Evolutionary conservation across 2,329 filamentous ascomycete species (phyloP), one percentile per base, ranked within the genome.

Genomic region (Aspergillus proliferans): DNA sequence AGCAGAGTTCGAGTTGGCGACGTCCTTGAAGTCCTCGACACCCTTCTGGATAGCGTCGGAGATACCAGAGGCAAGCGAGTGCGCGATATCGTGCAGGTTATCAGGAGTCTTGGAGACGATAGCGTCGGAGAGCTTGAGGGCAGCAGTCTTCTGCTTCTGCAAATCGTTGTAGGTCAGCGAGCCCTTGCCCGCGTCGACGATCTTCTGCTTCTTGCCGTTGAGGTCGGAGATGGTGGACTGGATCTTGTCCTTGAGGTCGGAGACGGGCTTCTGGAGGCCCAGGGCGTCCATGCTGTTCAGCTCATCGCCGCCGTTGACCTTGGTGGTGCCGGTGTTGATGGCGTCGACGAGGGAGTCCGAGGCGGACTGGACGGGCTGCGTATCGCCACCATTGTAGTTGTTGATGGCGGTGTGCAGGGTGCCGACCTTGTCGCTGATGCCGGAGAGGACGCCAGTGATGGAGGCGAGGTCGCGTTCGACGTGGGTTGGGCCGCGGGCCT

Each of bases 31-130:
- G 45, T 52, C 58, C 44, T 61, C 55, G 36, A 66, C 46, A 49
- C 65, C 65, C 48, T 57, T 58, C 57, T 67, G 58, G 52, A 68
- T 64, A 43, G 61, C 62, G 22, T 51, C 51, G 52, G 58, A 59
- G 52, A 68, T 62, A 47, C 63, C 64, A 21, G 57, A 43, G 30
- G 62, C 50, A 47, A 68, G 63, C 6, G 54, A 14, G 15, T 44
- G 22, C 41, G 65, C 64, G 43, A 66, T 50, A 14, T 51, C 47
- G 9, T 51, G 15, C 8, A 66, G 54, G 15, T 48, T 49, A 2
- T 48, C 24, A 38, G 65, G 64, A 22, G 66, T 62, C 62, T 68
- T 68, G 53, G 47, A 42, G 47, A 52, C 52, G 49, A 68, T 61
- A 52, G 63, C 62, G 9, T 53, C 43, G 40, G 57, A 45, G 19